Evolutionary conservation across 148 eudicot species (phyloP).

Genomic region (Vaccinium myrtillus): DNA sequence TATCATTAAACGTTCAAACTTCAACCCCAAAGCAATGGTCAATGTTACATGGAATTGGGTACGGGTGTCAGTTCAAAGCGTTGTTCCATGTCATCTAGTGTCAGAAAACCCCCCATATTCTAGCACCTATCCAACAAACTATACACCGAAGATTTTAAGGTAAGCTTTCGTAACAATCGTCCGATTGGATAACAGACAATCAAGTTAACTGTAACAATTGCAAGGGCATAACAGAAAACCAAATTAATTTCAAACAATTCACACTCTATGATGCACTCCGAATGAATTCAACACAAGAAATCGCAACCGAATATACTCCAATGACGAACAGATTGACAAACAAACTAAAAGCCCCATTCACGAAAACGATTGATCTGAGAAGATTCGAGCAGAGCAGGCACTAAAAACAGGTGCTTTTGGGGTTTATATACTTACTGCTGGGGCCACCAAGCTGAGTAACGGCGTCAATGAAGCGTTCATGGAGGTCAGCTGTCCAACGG

Average conservation of each 20-base stretch:
- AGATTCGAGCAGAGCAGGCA: neutral
- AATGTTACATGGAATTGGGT: neutral
- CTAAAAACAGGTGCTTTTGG: too few species aligned
- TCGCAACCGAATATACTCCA: neutral
- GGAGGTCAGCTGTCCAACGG: slow-evolving; percentile 85
- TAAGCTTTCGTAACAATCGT: neutral
- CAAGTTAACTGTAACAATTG: neutral
- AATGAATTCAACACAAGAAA: neutral
- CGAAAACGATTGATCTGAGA: neutral
- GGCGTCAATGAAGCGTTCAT: slow-evolving; percentile 83
- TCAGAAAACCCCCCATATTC: neutral
- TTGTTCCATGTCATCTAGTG: neutral
- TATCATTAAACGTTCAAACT: neutral
- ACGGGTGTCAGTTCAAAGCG: neutral
- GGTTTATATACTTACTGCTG: slow-evolving; percentile 41
- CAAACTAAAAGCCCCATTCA: neutral
- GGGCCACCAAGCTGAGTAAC: slow-evolving; percentile 91
- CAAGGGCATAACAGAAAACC: neutral
- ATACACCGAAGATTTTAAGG: neutral
- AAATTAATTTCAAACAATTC: neutral
- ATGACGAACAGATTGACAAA: neutral
- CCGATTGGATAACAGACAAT: neutral
- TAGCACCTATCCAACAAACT: neutral
- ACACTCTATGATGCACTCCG: neutral
- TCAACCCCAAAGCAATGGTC: neutral